These are phyloP conservation scores for Boletus rubropictus DNA, from an alignment of 768 basidiomycete genomes.

Conservation along the genomic window DNA sequence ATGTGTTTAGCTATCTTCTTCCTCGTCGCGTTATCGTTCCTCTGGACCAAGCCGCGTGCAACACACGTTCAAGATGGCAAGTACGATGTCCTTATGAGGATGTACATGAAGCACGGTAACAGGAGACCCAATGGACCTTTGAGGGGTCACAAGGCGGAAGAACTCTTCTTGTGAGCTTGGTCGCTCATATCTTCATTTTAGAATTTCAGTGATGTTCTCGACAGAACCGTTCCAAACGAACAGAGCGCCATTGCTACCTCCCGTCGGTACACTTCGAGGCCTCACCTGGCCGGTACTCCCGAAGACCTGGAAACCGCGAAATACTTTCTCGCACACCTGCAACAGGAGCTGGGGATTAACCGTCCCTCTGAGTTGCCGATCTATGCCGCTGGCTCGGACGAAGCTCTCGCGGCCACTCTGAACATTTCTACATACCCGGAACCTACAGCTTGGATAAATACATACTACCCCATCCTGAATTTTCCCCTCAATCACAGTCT, in stretches of 20 bases:
- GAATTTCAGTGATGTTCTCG: not conserved
- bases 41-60: conserved; percentile 10
- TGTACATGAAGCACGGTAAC: conserved; percentile 16
- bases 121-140: conserved; percentile 15
- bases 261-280: conserved; percentile 45
- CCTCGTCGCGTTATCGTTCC: conserved; percentile 11
- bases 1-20: conserved; percentile 3
- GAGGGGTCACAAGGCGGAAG: conserved; percentile 36
- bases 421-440: conserved; percentile 35
- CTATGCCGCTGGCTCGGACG: conserved; percentile 51
- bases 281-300: conserved; percentile 57
- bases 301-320: conserved; percentile 54
- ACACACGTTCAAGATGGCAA: conserved; percentile 8
- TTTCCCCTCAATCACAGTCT: conserved; percentile 53
- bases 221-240: conserved; percentile 47
- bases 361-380: conserved; percentile 34
- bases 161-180: conserved; percentile 39
- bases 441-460: conserved; percentile 57
- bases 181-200: not conserved
- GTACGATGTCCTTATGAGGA: conserved; percentile 13
- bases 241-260: conserved; percentile 48
- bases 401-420: conserved; percentile 50
- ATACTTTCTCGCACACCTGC: conserved; percentile 48
- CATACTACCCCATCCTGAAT: conserved; percentile 74
- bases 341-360: conserved; percentile 42